Evolutionary conservation across 2,329 filamentous ascomycete species (phyloP), one percentile per base, ranked within the genome.

Genomic region (Pseudodiploospora longispora): DNA sequence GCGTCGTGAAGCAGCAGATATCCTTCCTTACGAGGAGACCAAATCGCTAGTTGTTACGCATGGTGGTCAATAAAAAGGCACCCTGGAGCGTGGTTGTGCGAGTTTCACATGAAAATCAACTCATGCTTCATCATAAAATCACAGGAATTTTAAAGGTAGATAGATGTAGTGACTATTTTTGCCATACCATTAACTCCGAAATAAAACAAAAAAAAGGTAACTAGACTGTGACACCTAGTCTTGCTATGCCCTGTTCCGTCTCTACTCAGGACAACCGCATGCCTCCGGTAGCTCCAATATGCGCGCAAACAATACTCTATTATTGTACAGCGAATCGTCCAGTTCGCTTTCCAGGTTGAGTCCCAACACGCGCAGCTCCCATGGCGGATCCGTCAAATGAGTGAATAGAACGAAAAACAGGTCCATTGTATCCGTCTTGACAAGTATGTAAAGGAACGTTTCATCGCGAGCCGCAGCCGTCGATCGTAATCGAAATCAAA

Each of bases 291-390:
- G 42, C 42, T 44, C 45, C 45, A n/a, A 44, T 45, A 42, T 36
- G 29, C 42, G 46, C 42, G 46, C 50, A 53, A 53, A 47, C 54
- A 59, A 60, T 46, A 59, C 51, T 55, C 48, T 57, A 55, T 50
- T 52, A 55, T 58, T 55, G 19, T 19, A 58, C 53, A 57, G 47
- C 48, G 53, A 58, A 54, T 47, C 52, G 50, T 48, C 43, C 50
- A 50, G 41, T 46, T 48, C 42, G 42, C 39, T 37, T 33, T 12
- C 30, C 38, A 41, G 34, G n/a, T 36, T 30, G 38, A 30, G 36
- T 34, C 43, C 51, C 43, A 46, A 45, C 47, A 42, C 45, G 28
- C 36, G 48, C 47, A 39, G 50, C 47, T 32, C 43, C 36, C 31
- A 32, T 37, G 30, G 41, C 32, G 50, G 46, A 49, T 53, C 46